phyloP scores from a whole-genome alignment of 345 rosid genomes.

The Abelmoschus esculentus region DNA sequence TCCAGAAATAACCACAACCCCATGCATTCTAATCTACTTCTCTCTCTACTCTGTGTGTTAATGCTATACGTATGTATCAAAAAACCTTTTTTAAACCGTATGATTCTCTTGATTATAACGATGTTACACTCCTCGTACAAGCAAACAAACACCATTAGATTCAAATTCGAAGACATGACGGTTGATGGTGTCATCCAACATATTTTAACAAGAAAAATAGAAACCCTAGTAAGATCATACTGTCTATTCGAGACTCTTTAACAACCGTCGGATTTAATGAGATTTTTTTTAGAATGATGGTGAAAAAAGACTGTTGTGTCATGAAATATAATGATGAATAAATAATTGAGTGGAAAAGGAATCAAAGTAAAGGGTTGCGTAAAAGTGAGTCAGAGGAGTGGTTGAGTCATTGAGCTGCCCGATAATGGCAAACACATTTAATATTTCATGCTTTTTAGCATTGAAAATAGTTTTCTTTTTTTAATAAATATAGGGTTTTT shows the following conservation, averaged over 20 bases:
- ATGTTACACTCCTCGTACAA: constrained; percentile 24
- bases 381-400: constrained; percentile 78
- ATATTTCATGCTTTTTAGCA: constrained; percentile 20
- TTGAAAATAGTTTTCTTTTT: not conserved
- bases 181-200: constrained; percentile 32
- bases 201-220: no score
- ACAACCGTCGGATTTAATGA: constrained; percentile 32
- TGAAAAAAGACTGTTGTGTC: not conserved
- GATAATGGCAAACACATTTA: constrained; percentile 42
- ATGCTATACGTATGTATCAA: not conserved
- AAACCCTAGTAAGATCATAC: constrained; percentile 4
- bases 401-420: constrained; percentile 81
- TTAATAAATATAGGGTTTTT: not conserved
- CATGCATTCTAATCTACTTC: constrained; percentile 27
- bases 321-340: constrained; percentile 24
- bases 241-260: constrained; percentile 17
- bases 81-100: constrained; percentile 16
- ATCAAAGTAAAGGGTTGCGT: constrained; percentile 43
- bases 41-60: constrained; percentile 1
- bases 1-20: constrained; percentile 66
- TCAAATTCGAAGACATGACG: constrained; percentile 11
- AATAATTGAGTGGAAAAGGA: constrained; percentile 50
- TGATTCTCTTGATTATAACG: constrained; percentile 17
- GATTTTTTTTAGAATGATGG: constrained; percentile 11
- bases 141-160: constrained; percentile 20